Percentiles rank a stretch among this genome's conserved stretches.
phyloP scores from a whole-genome alignment of 106 monocot species.

The Dendrobium huoshanense region DNA sequence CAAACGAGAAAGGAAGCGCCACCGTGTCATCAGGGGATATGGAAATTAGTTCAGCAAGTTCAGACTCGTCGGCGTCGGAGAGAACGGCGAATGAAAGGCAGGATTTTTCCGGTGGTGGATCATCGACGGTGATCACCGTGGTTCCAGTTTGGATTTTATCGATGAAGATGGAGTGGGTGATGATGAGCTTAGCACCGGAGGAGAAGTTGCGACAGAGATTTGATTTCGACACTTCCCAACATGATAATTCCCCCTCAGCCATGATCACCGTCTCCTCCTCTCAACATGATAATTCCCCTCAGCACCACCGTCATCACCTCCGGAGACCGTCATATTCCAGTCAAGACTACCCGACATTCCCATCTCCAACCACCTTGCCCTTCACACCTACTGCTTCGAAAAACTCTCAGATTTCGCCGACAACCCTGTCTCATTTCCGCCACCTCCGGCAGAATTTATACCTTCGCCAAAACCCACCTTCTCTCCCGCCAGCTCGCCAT shows the following conservation, averaged over 20 bases:
- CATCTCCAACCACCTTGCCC: constrained; percentile 52
- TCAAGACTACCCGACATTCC: constrained; percentile 67
- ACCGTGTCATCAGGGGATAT: constrained; percentile 48
- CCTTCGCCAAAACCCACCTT: constrained; percentile 59
- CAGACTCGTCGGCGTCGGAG: constrained; percentile 11
- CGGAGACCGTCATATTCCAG: constrained; percentile 36
- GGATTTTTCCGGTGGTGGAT: constrained; percentile 18
- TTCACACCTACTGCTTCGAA: constrained; percentile 82
- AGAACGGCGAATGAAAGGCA: constrained; percentile 39
- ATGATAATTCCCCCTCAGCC: no score
- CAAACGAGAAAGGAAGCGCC: constrained; percentile 82
- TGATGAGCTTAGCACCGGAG: constrained; percentile 39
- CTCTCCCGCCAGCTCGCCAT: constrained; percentile 44
- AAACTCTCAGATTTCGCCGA: constrained; percentile 22
- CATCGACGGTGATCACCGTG: constrained; percentile 45
- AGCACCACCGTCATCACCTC: background rate
- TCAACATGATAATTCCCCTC: background rate
- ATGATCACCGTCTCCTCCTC: constrained; percentile 12
- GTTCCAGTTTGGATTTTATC: constrained; percentile 39
- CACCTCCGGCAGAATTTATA: constrained; percentile 31
- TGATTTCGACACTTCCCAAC: no score
- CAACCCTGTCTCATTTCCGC: constrained; percentile 63
- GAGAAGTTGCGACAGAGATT: background rate
- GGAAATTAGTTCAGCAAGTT: constrained; percentile 14
- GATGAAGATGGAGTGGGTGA: constrained; percentile 60